A percentile compares a stretch with the other conserved stretches of the same genome.
Evolutionary conservation across 129 eudicot genomes (phyloP).

Genomic region (Escallonia rubra): DNA sequence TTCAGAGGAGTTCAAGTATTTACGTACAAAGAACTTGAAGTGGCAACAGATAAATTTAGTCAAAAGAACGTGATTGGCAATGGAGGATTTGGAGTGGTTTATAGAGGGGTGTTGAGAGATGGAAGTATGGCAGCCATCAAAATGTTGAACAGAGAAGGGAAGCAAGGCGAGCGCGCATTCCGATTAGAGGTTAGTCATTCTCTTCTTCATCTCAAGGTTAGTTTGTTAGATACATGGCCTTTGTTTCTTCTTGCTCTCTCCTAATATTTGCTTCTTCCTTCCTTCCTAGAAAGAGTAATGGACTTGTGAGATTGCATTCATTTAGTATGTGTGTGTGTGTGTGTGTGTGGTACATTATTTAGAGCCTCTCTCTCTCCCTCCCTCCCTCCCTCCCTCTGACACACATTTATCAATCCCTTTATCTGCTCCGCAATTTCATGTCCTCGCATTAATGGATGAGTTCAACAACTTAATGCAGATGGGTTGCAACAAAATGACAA

Average conservation of each 20-base stretch:
- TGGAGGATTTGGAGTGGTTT: conserved; percentile 72
- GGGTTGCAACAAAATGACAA: conserved; percentile 11
- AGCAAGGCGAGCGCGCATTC: conserved; percentile 87
- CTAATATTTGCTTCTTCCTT: background rate
- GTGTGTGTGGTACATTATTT: background rate
- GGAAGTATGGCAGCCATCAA: conserved; percentile 79
- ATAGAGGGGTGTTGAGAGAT: conserved; percentile 61
- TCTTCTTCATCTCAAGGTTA: background rate
- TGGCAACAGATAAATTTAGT: conserved; percentile 61
- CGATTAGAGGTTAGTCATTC: conserved; percentile 58
- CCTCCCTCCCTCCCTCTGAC: background rate
- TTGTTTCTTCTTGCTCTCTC: background rate
- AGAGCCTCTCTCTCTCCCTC: no score
- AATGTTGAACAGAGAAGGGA: conserved; percentile 64
- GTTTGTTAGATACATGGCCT: background rate
- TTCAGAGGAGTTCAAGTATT: conserved; percentile 75
- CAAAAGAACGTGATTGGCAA: conserved; percentile 58
- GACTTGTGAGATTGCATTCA: conserved; percentile 4
- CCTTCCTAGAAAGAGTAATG: background rate
- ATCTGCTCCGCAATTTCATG: conserved; percentile 2
- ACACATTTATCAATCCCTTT: background rate
- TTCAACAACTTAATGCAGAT: conserved; percentile 2
- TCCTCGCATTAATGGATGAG: conserved; percentile 1
- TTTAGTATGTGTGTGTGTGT: background rate
- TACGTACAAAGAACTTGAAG: conserved; percentile 72